phyloP scores from a whole-genome alignment of 2,329 filamentous ascomycete species.

The Lasiodiplodia gonubiensis region DNA sequence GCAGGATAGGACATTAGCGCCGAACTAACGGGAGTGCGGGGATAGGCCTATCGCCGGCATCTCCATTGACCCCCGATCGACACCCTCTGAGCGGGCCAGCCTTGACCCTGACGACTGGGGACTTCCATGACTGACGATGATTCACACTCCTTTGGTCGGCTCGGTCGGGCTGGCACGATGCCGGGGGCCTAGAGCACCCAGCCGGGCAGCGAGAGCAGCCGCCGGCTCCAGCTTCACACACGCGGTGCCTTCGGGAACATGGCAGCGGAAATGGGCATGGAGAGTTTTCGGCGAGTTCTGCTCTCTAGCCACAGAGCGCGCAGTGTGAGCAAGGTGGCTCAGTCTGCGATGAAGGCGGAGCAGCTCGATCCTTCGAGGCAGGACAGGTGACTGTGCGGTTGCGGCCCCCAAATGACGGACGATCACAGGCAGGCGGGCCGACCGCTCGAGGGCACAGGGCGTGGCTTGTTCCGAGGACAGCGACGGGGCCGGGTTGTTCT shows the following conservation, averaged over 20 bases:
- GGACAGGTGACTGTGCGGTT: constrained; percentile 12
- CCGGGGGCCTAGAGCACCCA: background rate
- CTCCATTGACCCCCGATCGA: constrained; percentile 2
- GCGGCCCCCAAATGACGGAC: constrained; percentile 21
- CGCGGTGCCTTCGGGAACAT: background rate
- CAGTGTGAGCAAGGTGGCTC: constrained; percentile 10
- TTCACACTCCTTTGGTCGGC: background rate
- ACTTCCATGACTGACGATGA: constrained; percentile 1
- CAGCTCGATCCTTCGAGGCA: constrained; percentile 23
- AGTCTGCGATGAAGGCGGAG: constrained; percentile 12
- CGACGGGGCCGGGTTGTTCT: constrained; percentile 5
- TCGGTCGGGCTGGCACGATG: background rate
- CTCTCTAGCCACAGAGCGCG: constrained; percentile 15
- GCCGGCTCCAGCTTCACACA: background rate
- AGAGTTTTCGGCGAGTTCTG: constrained; percentile 19
- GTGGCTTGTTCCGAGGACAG: constrained; percentile 18
- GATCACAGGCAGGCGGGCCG: constrained; percentile 21
- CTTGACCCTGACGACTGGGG: constrained; percentile 16
- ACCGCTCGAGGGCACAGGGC: constrained; percentile 4
- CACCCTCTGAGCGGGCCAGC: background rate
- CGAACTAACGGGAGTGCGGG: constrained; percentile 11
- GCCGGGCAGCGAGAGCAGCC: background rate
- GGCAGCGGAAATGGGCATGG: background rate
- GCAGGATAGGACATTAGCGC: background rate
- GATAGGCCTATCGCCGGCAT: constrained; percentile 19